Percentiles rank a stretch among this genome's conserved stretches.
Conservation (phyloP, 1,284 basidiomycete species). For the Takashimella koratensis region DNA sequence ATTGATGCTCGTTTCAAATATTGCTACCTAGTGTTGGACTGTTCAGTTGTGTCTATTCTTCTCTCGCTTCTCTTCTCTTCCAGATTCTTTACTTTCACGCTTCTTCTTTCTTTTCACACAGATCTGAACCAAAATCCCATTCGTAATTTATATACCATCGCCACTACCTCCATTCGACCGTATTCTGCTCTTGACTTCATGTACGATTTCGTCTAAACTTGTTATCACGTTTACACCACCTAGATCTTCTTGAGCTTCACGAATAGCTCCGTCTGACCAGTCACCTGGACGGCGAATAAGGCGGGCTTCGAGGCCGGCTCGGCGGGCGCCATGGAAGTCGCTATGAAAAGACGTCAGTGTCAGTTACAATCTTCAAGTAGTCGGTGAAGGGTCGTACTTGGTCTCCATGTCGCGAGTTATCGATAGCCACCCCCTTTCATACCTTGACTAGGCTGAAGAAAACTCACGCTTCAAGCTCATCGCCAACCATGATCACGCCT, state of each 20-base stretch:
- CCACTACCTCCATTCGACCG: too few species aligned
- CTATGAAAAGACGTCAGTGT: conserved; percentile 20
- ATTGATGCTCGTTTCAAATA: too few species aligned
- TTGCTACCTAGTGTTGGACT: too few species aligned
- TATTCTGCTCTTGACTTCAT: conserved; percentile 15
- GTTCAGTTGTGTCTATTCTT: too few species aligned
- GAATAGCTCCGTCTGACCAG: conserved; percentile 45
- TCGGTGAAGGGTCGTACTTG: too few species aligned
- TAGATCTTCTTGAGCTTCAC: conserved; percentile 32
- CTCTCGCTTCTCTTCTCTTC: too few species aligned
- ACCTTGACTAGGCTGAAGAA: too few species aligned
- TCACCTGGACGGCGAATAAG: conserved; percentile 42
- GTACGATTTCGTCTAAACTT: conserved; percentile 30
- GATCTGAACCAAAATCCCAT: too few species aligned
- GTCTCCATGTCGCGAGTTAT: background rate
- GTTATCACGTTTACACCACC: conserved; percentile 26
- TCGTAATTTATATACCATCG: too few species aligned
- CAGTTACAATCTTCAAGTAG: background rate
- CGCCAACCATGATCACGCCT: conserved; percentile 48
- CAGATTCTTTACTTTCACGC: too few species aligned
- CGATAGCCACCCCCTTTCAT: too few species aligned
- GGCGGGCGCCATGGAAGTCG: conserved; percentile 39
- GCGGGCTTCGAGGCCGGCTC: conserved; percentile 39
- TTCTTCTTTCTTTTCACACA: too few species aligned
- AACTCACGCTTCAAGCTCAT: conserved; percentile 48